Percentiles rank a stretch among this genome's conserved stretches.
Conservation (phyloP, 768 basidiomycete species). For the Mycena sanguinolenta region DNA sequence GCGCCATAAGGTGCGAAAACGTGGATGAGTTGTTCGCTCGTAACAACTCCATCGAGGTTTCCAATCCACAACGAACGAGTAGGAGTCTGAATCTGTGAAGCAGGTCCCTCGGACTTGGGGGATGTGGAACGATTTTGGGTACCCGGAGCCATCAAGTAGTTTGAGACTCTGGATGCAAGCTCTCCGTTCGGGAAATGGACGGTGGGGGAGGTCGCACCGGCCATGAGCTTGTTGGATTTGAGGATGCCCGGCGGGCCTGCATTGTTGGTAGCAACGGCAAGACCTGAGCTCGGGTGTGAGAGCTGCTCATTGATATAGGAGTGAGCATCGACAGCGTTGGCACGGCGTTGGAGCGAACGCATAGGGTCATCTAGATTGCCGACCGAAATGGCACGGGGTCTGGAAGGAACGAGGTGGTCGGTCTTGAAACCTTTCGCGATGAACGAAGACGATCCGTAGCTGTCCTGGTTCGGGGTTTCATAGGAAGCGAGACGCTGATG, state of each 20-base stretch:
- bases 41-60: constrained; percentile 94
- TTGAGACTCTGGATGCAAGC: constrained; percentile 66
- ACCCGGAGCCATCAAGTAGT: constrained; percentile 78
- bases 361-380: constrained; percentile 87
- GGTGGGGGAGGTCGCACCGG: constrained; percentile 63
- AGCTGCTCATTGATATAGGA: constrained; percentile 73
- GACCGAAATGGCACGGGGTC: constrained; percentile 91
- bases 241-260: constrained; percentile 65
- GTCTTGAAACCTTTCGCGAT: constrained; percentile 82
- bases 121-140: constrained; percentile 83
- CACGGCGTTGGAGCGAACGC: constrained; percentile 76
- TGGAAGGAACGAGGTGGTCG: constrained; percentile 73
- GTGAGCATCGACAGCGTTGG: constrained; percentile 69
- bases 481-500: constrained; percentile 75
- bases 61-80: constrained; percentile 99
- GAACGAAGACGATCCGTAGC: constrained; percentile 69
- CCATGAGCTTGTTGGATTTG: constrained; percentile 69
- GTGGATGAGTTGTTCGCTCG: constrained; percentile 93
- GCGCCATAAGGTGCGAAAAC: constrained; percentile 98
- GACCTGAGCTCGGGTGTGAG: constrained; percentile 55
- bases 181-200: constrained; percentile 83
- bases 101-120: constrained; percentile 80
- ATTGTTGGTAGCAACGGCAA: constrained; percentile 53
- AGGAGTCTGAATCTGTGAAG: constrained; percentile 89
- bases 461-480: constrained; percentile 66